phyloP scores from a whole-genome alignment of 2,329 filamentous ascomycete species.

The Penicillium digitatum region DNA sequence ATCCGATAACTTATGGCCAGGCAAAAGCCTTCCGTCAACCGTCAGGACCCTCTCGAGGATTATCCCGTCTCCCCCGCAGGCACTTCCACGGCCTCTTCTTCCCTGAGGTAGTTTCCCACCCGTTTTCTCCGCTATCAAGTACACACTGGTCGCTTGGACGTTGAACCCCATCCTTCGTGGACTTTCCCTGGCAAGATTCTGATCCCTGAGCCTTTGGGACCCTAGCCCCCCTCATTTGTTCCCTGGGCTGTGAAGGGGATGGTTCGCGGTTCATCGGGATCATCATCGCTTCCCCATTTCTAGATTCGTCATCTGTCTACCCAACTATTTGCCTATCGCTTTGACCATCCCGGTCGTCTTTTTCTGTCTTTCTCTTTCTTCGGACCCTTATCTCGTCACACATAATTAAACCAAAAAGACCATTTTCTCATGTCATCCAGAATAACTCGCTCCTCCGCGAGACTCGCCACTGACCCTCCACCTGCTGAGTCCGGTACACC shows the following conservation, averaged over 20 bases:
- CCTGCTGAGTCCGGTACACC: conserved; percentile 41
- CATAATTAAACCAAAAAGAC: conserved; percentile 27
- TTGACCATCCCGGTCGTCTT: conserved; percentile 1
- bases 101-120: conserved; percentile 37
- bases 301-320: conserved; percentile 9
- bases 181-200: not conserved
- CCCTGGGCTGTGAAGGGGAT: not conserved
- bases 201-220: not conserved
- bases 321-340: conserved; percentile 8
- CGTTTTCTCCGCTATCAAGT: conserved; percentile 12
- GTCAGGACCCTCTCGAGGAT: conserved; percentile 44
- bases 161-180: not conserved
- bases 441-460: conserved; percentile 92
- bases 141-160: not conserved
- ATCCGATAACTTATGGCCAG: conserved; percentile 47
- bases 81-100: conserved; percentile 28
- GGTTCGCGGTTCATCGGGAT: not conserved
- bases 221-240: not conserved
- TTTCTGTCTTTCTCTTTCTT: conserved; percentile 9
- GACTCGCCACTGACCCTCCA: conserved; percentile 68
- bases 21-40: conserved; percentile 43
- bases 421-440: conserved; percentile 86
- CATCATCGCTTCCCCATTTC: not conserved
- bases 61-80: conserved; percentile 33
- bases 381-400: conserved; percentile 7